These are phyloP conservation scores for Cyclostephanos tholiformis DNA, from an alignment of 108 stramenopile species.

Conservation along the genomic window DNA sequence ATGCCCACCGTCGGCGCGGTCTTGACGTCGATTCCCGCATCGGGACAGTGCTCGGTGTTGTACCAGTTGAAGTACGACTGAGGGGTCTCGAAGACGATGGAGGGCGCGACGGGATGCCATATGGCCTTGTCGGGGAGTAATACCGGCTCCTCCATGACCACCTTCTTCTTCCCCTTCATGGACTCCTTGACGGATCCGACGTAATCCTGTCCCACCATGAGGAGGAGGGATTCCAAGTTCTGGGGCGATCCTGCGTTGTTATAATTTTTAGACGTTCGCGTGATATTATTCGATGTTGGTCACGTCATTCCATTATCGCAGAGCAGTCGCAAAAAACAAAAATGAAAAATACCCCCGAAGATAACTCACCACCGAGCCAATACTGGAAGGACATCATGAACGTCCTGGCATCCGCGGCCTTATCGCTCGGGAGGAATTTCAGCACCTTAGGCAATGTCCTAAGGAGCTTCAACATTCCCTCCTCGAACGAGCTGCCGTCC, in stretches of 20 bases:
- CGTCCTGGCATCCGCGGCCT: conserved; percentile 94
- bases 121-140: conserved; percentile 98
- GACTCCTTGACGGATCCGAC: conserved; percentile 77
- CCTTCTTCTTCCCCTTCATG: conserved; percentile 82
- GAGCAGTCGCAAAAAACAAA: neutral
- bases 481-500: conserved; percentile 95
- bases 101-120: conserved; percentile 95
- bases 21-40: conserved; percentile 90
- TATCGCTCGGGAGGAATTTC: conserved; percentile 95
- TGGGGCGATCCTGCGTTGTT: conserved; percentile 73
- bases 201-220: conserved; percentile 93
- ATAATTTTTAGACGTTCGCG: no score
- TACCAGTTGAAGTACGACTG: conserved; percentile 93
- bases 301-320: no score
- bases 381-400: conserved; percentile 99
- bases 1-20: conserved; percentile 91
- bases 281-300: conserved; percentile 9
- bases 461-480: conserved; percentile 96
- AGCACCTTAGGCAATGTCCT: conserved; percentile 96
- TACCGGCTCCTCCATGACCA: conserved; percentile 85
- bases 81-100: conserved; percentile 89
- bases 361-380: conserved; percentile 88
- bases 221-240: conserved; percentile 90
- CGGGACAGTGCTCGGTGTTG: conserved; percentile 92
- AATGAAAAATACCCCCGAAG: neutral